Evolutionary conservation across 768 basidiomycete species (phyloP).

Genomic region (Agrocybe pediades): DNA sequence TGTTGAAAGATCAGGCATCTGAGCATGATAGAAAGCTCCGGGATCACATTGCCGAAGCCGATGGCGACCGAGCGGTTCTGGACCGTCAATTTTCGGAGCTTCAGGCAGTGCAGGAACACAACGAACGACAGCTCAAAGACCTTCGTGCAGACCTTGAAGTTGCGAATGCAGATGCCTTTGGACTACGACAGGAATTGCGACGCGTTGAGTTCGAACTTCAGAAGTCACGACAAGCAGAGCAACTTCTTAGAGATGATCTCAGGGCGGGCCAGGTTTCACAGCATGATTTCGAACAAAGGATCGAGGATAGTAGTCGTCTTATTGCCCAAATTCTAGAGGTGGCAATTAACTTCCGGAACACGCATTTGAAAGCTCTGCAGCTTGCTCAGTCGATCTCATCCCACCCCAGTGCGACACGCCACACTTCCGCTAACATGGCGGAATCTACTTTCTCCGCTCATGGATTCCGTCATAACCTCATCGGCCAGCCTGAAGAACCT

Average conservation of each 20-base stretch:
- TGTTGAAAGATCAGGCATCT: slow-evolving; percentile 71
- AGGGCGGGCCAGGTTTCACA: slow-evolving; percentile 69
- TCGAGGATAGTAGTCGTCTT: slow-evolving; percentile 68
- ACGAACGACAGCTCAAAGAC: slow-evolving; percentile 65
- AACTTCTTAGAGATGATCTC: slow-evolving; percentile 73
- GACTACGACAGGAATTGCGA: slow-evolving; percentile 73
- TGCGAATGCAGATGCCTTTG: slow-evolving; percentile 64
- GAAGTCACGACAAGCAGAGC: slow-evolving; percentile 67
- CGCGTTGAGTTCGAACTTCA: slow-evolving; percentile 70
- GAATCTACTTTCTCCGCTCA: slow-evolving; percentile 52
- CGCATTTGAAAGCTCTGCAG: slow-evolving; percentile 72
- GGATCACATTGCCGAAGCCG: slow-evolving; percentile 90
- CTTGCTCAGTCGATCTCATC: slow-evolving; percentile 59
- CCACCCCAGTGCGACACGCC: slow-evolving; percentile 53
- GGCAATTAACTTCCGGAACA: slow-evolving; percentile 74
- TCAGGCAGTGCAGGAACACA: slow-evolving; percentile 59
- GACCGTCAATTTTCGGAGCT: slow-evolving; percentile 86
- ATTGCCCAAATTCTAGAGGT: slow-evolving; percentile 83
- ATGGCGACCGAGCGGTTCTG: slow-evolving; percentile 90
- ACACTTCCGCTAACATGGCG: slow-evolving; percentile 39
- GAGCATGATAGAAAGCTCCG: slow-evolving; percentile 69
- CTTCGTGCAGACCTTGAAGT: slow-evolving; percentile 61
- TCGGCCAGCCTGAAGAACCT: slow-evolving; percentile 60
- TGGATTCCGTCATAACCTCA: slow-evolving; percentile 51
- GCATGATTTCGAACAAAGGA: slow-evolving; percentile 63